Evolutionary conservation across 1,284 basidiomycete genomes (phyloP), one percentile per base, ranked within the genome.

Genomic region (Ceratobasidium sp.): DNA sequence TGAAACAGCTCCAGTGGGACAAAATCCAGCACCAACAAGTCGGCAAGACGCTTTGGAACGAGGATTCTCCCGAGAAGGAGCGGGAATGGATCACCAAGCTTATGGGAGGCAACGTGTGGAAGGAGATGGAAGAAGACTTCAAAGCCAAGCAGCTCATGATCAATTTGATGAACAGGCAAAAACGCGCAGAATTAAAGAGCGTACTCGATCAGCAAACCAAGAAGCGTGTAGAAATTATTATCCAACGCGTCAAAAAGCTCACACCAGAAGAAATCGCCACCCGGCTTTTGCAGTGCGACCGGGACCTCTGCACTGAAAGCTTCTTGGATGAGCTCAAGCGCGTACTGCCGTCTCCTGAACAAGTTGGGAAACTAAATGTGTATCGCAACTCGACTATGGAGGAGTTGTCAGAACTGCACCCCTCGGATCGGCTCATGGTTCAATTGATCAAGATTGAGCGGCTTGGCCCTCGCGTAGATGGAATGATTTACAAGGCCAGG

Each of bases 1-100:
- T 98, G 93, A 98, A 98, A 81, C 96, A 98, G 81, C 84, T 99
- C 59, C 97, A 99, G 79, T 99, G 97, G 97, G 97, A 99, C 80
- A 99, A 98, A 80, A 85, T 98, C 30, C 89, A 92, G 50, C 93
- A 94, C 74, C 88, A 94, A 77, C 87, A 93, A 76, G 90, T 90
- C n/a, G 82, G 82, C 1, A 92, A 91, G 79, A 97, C 95, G 0
- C 83, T 97, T 6, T 98, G 94, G 92, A 90, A 85, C 46, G 85
- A 87, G 16, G 90, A 93, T 62, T 85, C 89, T 76, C 81, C 86
- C 4, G 82, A 86, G 73, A 88, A 88, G 77, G 94, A 96, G 78
- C 83, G 86, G 71, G 88, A 92, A 76, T 92, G 93, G 84, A 81
- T 94, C 39, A 85, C 87, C 80, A 92, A 92, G 80, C 82, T 98